phyloP scores from a whole-genome alignment of 257 asterid species.

The Apocynum venetum region DNA sequence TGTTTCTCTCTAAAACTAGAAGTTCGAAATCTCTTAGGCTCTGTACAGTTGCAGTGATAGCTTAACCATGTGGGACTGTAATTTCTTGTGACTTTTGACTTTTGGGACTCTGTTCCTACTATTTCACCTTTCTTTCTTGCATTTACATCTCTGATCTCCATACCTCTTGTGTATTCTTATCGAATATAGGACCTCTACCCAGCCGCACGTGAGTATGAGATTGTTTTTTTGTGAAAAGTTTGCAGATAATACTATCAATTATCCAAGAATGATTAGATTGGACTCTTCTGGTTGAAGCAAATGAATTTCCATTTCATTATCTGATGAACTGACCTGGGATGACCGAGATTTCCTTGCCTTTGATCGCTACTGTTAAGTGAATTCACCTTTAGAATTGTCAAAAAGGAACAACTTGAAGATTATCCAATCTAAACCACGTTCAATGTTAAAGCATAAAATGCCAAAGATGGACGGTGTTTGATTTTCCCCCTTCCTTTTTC shows the following conservation, averaged over 20 bases:
- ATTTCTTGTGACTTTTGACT: constrained; percentile 60
- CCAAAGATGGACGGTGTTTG: neutral
- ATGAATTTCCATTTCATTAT: constrained; percentile 28
- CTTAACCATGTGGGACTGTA: constrained; percentile 31
- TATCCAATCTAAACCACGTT: neutral
- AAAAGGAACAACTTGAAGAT: neutral
- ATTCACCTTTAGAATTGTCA: neutral
- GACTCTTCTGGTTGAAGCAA: constrained; percentile 31
- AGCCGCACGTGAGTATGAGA: constrained; percentile 51
- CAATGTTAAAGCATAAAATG: neutral
- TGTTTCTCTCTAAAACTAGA: constrained; percentile 15
- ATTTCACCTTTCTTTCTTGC: constrained; percentile 24
- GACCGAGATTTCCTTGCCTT: constrained; percentile 24
- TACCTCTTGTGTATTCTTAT: constrained; percentile 37
- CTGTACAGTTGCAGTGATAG: constrained; percentile 14
- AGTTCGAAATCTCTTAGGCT: constrained; percentile 17
- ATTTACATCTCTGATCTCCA: constrained; percentile 27
- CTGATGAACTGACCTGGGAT: constrained; percentile 35
- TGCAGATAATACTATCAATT: constrained; percentile 26
- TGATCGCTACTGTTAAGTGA: neutral
- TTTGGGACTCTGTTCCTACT: constrained; percentile 34
- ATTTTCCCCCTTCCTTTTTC: neutral
- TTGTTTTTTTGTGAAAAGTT: constrained; percentile 15
- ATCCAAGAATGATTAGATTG: constrained; percentile 45
- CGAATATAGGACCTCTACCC: constrained; percentile 38